Conservation (phyloP, 2,329 filamentous ascomycete genomes). For the Colletotrichum aenigma region DNA sequence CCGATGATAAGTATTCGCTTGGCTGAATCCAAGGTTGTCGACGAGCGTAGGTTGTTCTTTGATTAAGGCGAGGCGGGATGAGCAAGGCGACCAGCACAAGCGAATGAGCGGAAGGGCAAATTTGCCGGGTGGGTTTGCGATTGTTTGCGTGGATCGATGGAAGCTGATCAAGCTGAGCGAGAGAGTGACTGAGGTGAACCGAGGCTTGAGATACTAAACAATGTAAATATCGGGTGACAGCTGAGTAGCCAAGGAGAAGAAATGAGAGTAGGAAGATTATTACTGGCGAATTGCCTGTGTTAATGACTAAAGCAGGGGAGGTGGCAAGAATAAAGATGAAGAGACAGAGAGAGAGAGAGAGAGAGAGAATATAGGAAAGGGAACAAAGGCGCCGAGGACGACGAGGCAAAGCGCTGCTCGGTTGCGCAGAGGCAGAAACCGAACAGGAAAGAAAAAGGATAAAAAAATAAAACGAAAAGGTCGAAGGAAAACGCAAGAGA, state of each 20-base stretch:
- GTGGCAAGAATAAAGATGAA: background rate
- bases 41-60: background rate
- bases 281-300: background rate
- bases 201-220: background rate
- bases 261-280: background rate
- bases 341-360: background rate
- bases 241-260: background rate
- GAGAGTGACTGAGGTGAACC: slow-evolving; percentile 4
- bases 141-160: background rate
- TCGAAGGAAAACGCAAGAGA: background rate
- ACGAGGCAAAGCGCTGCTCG: slow-evolving; percentile 6
- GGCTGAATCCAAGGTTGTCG: background rate
- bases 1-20: background rate
- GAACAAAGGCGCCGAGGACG: slow-evolving; percentile 9
- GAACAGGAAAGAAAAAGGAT: slow-evolving; percentile 5
- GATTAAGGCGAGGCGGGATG: background rate
- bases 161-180: background rate
- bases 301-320: background rate
- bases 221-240: background rate
- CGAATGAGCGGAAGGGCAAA: background rate
- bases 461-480: slow-evolving; percentile 8
- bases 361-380: background rate
- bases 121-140: background rate
- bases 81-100: background rate
- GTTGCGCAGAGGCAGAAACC: background rate